These are phyloP conservation scores for Aureobasidium mangrovei DNA, from an alignment of 2,329 filamentous ascomycete species.

Conservation along the genomic window DNA sequence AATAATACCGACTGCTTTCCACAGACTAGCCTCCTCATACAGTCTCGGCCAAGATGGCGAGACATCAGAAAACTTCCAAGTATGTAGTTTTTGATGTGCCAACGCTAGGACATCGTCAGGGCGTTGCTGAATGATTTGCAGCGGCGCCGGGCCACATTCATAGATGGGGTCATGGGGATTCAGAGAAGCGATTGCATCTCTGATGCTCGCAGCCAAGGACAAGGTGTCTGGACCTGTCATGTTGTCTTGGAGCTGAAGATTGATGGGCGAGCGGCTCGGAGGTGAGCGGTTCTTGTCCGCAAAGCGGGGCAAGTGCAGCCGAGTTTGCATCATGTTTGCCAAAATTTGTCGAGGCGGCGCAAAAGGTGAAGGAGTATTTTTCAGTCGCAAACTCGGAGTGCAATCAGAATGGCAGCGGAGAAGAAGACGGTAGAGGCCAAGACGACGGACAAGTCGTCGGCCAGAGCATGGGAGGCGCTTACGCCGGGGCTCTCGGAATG, in stretches of 20 bases:
- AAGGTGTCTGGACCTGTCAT: neutral
- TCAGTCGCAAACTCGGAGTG: neutral
- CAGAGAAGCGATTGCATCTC: neutral
- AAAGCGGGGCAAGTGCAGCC: constrained; percentile 7
- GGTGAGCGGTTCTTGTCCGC: neutral
- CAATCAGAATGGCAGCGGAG: neutral
- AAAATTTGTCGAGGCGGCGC: neutral
- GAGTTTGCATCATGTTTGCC: constrained; percentile 13
- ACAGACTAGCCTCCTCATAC: constrained; percentile 61
- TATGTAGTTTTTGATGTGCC: constrained; percentile 59
- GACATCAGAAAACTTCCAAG: constrained; percentile 58
- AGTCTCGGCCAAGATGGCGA: constrained; percentile 60
- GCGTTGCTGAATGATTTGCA: constrained; percentile 28
- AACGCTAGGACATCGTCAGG: constrained; percentile 48
- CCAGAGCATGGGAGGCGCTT: constrained; percentile 58
- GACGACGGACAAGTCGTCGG: constrained; percentile 24
- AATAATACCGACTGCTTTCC: constrained; percentile 43
- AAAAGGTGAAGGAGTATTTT: neutral
- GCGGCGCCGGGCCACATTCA: constrained; percentile 33
- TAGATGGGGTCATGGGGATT: constrained; percentile 26
- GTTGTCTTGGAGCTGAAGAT: neutral
- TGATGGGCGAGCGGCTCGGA: neutral
- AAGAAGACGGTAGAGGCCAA: constrained; percentile 1
- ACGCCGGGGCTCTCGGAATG: constrained; percentile 68
- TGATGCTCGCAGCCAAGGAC: neutral